phyloP scores from a whole-genome alignment of 345 rosid genomes.

The Eucalyptus melliodora region DNA sequence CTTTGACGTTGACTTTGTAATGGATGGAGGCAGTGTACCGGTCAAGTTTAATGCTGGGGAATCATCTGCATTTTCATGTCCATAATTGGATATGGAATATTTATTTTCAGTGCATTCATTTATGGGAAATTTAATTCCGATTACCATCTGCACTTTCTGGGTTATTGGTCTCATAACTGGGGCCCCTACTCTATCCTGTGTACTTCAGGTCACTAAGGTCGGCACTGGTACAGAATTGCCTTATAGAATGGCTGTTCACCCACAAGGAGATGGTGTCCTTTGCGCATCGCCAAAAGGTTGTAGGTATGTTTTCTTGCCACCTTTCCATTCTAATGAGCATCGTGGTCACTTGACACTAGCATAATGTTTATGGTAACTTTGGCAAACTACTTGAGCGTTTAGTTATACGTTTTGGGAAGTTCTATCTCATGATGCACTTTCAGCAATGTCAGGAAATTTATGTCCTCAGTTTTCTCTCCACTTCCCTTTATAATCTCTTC shows the following conservation, averaged over 20 bases:
- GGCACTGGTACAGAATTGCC: constrained; percentile 58
- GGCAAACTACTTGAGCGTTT: not conserved
- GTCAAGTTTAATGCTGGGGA: not conserved
- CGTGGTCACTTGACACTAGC: not conserved
- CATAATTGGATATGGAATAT: not conserved
- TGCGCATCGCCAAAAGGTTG: constrained; percentile 66
- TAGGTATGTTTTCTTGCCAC: constrained; percentile 23
- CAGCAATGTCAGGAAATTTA: not conserved
- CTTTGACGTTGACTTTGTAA: not conserved
- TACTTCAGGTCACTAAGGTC: constrained; percentile 39
- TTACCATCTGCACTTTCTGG: not conserved
- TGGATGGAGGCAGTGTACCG: not conserved
- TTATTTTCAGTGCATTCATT: not conserved
- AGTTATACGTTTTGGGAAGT: not conserved
- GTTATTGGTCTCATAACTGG: not conserved
- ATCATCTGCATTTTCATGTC: not conserved
- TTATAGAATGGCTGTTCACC: constrained; percentile 79
- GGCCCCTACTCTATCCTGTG: not conserved
- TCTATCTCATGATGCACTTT: not conserved
- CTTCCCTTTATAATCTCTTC: not conserved
- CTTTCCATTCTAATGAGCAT: not conserved
- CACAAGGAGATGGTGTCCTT: constrained; percentile 62
- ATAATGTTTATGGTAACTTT: not conserved
- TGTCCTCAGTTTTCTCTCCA: not conserved
- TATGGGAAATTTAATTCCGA: not conserved